A percentile compares a stretch with the other conserved stretches of the same genome.
Conservation (phyloP, 208 protist species). For the Leishmania mexicana region DNA sequence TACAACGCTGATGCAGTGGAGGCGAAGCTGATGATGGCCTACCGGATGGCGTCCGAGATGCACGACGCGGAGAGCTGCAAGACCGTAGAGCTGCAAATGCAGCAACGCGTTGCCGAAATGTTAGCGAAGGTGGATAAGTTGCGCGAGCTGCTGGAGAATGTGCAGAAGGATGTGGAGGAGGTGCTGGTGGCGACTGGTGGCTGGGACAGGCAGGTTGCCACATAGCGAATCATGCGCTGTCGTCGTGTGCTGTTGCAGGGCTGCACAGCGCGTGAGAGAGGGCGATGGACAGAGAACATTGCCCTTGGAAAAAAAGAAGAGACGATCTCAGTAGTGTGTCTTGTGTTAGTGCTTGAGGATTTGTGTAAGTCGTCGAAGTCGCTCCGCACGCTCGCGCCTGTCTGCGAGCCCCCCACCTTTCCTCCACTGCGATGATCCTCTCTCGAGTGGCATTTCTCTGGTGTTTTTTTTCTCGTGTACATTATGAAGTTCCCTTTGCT, state of each 20-base stretch:
- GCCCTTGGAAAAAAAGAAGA: not conserved
- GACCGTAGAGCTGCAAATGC: slow-evolving; percentile 45
- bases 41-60: slow-evolving; percentile 41
- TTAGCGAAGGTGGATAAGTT: slow-evolving; percentile 35
- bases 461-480: slow-evolving; percentile 19
- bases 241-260: not conserved
- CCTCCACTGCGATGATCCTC: not conserved
- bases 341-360: not conserved
- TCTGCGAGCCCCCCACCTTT: not conserved
- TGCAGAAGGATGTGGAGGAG: slow-evolving; percentile 50
- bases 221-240: not conserved
- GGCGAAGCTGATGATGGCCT: slow-evolving; percentile 44
- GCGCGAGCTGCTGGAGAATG: slow-evolving; percentile 38
- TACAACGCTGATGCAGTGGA: slow-evolving; percentile 48
- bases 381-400: not conserved
- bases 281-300: not conserved
- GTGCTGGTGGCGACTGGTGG: slow-evolving; percentile 31
- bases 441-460: slow-evolving; percentile 2
- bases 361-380: not conserved
- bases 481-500: slow-evolving; percentile 2
- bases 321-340: not conserved
- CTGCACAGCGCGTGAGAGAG: not conserved
- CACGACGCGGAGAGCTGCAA: slow-evolving; percentile 31
- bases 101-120: slow-evolving; percentile 23
- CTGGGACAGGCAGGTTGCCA: not conserved